Conservation (phyloP, 2,329 filamentous ascomycete species). For the Monilinia fructigena region DNA sequence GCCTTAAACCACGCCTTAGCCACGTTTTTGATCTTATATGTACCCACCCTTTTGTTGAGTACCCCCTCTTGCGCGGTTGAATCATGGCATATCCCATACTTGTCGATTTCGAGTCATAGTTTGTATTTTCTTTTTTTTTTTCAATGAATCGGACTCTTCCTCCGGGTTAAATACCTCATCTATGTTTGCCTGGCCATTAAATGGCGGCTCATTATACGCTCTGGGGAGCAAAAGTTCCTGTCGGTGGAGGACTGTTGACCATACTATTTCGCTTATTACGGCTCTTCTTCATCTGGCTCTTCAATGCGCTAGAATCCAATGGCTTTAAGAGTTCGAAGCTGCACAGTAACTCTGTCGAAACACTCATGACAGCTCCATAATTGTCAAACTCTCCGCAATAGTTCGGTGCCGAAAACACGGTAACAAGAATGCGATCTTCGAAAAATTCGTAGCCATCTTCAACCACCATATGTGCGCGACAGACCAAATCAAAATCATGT, state of each 20-base stretch:
- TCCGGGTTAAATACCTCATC: not conserved
- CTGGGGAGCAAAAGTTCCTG: conserved; percentile 26
- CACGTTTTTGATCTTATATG: not conserved
- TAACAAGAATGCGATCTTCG: conserved; percentile 89
- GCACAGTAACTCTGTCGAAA: conserved; percentile 87
- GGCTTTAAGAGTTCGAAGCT: conserved; percentile 97
- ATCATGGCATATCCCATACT: conserved; percentile 11
- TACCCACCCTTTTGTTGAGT: not conserved
- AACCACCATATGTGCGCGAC: conserved; percentile 97
- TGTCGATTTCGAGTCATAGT: not conserved
- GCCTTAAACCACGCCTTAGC: not conserved
- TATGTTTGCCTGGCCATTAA: conserved; percentile 1
- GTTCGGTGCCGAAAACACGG: conserved; percentile 97
- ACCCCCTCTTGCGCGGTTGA: not conserved
- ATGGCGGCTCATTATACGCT: conserved; percentile 21
- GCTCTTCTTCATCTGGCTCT: conserved; percentile 98
- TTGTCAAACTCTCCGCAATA: conserved; percentile 99
- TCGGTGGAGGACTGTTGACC: conserved; percentile 81
- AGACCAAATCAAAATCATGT: conserved; percentile 97
- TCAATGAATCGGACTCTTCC: not conserved
- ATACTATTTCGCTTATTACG: conserved; percentile 92
- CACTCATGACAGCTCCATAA: conserved; percentile 98
- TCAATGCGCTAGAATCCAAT: conserved; percentile 89
- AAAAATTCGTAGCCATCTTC: conserved; percentile 99
- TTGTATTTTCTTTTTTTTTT: not conserved